Evolutionary conservation across 225 moss, liverwort and hornwort genomes (phyloP).

Genomic region (Marchantia polymorpha): DNA sequence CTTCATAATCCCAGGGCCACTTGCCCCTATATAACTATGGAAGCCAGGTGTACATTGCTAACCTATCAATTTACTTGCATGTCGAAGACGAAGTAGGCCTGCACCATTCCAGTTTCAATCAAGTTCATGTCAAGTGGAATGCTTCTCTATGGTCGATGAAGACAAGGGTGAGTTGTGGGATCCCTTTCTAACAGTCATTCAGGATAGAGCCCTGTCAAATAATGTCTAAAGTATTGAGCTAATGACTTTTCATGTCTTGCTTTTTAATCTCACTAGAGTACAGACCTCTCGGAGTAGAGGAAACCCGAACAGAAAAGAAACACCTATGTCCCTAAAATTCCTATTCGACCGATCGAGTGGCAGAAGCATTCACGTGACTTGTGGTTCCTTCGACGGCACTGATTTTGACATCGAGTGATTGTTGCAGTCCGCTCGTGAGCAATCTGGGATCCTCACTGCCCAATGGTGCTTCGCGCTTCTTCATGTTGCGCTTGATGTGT

Average conservation of each 20-base stretch:
- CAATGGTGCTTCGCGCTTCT: constrained; percentile 65
- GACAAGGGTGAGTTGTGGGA: constrained; percentile 14
- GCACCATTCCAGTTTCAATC: constrained; percentile 10
- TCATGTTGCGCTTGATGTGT: constrained; percentile 94
- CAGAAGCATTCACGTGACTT: constrained; percentile 38
- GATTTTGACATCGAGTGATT: constrained; percentile 35
- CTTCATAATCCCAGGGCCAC: constrained; percentile 19
- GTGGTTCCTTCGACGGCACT: constrained; percentile 26
- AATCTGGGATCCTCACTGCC: constrained; percentile 58
- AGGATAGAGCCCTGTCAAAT: constrained; percentile 23
- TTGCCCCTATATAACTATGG: constrained; percentile 22
- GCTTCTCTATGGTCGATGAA: constrained; percentile 8
- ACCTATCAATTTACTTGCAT: constrained; percentile 12
- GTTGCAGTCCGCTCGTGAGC: constrained; percentile 51
- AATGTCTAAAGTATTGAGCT: constrained; percentile 17
- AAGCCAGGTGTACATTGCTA: constrained; percentile 16
- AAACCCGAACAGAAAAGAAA: constrained; percentile 18
- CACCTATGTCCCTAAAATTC: not conserved
- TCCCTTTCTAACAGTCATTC: constrained; percentile 5
- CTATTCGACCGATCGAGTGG: constrained; percentile 37
- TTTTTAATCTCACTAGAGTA: constrained; percentile 19
- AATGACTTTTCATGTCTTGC: constrained; percentile 10
- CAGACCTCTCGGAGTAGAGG: constrained; percentile 28
- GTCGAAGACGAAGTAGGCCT: constrained; percentile 5
- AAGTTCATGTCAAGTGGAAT: constrained; percentile 5